Evolutionary conservation across 176 grass and related monocot genomes (phyloP).

Genomic region (barley (Hordeum vulgare)): DNA sequence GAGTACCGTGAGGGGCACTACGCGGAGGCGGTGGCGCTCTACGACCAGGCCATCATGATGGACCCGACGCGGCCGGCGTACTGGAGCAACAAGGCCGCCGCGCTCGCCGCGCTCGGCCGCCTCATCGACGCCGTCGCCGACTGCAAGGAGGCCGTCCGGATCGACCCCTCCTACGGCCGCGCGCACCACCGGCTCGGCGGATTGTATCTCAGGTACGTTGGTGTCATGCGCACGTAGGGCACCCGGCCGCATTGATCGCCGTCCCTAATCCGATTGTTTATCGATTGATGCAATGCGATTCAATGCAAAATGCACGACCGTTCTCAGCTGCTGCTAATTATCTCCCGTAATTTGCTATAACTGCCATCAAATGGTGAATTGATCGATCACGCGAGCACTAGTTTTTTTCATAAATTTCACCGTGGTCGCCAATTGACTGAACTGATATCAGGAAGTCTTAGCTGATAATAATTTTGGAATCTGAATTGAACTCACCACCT

Average conservation of each 20-base stretch:
- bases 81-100: slow-evolving; percentile 90
- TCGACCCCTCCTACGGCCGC: slow-evolving; percentile 58
- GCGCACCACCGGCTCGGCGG: slow-evolving; percentile 72
- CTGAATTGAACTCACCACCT: not conserved
- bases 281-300: not conserved
- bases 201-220: slow-evolving; percentile 73
- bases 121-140: slow-evolving; percentile 73
- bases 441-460: not conserved
- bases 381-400: not conserved
- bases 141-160: slow-evolving; percentile 75
- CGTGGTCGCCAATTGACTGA: not conserved
- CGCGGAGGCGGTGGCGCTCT: slow-evolving; percentile 72
- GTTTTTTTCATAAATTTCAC: not conserved
- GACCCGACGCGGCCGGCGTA: slow-evolving; percentile 50
- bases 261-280: not conserved
- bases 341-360: not conserved
- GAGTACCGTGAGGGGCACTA: slow-evolving; percentile 82
- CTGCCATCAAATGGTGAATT: not conserved
- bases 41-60: slow-evolving; percentile 83
- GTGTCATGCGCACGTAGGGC: not conserved
- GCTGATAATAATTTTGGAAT: not conserved
- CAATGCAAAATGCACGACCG: not conserved
- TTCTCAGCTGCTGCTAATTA: not conserved
- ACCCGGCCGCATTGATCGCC: not conserved
- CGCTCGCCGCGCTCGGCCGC: slow-evolving; percentile 51